Conservation (phyloP, 129 eudicot species). For the Calendula officinalis region DNA sequence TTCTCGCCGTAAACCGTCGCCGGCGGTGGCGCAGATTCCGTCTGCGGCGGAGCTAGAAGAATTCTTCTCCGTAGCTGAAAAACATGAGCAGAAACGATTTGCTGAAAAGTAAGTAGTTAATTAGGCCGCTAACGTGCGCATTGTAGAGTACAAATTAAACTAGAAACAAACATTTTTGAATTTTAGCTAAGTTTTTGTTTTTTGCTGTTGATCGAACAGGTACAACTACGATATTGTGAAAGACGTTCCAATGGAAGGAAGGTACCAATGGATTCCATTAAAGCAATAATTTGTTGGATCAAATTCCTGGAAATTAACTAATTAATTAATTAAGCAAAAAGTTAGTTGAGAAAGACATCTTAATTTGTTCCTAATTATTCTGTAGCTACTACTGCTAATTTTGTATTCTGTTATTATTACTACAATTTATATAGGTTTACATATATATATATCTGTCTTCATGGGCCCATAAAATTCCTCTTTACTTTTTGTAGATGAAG, state of each 20-base stretch:
- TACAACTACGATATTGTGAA: slow-evolving; percentile 75
- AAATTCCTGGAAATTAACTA: not conserved
- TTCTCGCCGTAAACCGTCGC: slow-evolving; percentile 22
- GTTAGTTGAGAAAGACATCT: not conserved
- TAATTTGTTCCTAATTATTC: slow-evolving; percentile 9
- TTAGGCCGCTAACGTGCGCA: slow-evolving; percentile 23
- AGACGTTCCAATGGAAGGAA: slow-evolving; percentile 78
- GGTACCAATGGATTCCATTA: slow-evolving; percentile 72
- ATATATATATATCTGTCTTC: slow-evolving; percentile 2
- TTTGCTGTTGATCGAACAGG: slow-evolving; percentile 33
- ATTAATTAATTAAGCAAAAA: not conserved
- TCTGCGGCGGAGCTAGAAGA: slow-evolving; percentile 65
- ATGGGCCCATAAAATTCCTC: slow-evolving; percentile 8
- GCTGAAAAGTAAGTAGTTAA: slow-evolving; percentile 55
- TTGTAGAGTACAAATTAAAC: not conserved
- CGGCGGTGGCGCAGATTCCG: slow-evolving; percentile 36
- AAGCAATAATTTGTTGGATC: slow-evolving; percentile 32
- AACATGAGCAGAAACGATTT: slow-evolving; percentile 59
- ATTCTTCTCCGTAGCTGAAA: slow-evolving; percentile 64
- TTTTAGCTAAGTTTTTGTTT: slow-evolving; percentile 21
- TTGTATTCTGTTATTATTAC: not conserved
- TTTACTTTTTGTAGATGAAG: slow-evolving; percentile 10
- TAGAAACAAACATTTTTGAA: not conserved
- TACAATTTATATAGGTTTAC: slow-evolving; percentile 1
- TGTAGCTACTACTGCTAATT: slow-evolving; percentile 7